Conservation (phyloP, 805 yeast genomes). For the Starmera amethionina region DNA sequence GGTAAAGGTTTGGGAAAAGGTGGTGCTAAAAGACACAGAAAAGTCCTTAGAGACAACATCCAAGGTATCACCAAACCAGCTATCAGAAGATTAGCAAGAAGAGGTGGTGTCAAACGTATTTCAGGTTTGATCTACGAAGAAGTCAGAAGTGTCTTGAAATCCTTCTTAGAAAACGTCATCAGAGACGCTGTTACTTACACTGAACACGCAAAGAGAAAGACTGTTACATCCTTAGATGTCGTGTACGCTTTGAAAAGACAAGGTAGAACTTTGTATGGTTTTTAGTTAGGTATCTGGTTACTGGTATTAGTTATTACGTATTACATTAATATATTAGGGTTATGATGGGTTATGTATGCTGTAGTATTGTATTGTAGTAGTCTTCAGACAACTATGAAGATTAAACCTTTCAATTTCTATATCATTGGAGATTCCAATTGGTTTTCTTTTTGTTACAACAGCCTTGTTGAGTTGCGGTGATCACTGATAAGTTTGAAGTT, state of each 20-base stretch:
- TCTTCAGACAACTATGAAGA: too few species aligned
- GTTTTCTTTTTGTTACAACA: too few species aligned
- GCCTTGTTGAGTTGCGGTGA: too few species aligned
- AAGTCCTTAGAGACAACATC: conserved; percentile 97
- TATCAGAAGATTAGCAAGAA: conserved; percentile 99
- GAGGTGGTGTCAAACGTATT: conserved; percentile 99
- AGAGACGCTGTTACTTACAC: conserved; percentile 99
- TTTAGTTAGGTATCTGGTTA: conserved; percentile 16
- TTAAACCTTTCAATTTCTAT: too few species aligned
- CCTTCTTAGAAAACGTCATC: conserved; percentile 93
- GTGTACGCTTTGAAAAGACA: conserved; percentile 99
- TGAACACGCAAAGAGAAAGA: conserved; percentile 99
- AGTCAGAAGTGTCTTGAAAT: conserved; percentile 93
- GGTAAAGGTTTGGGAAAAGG: conserved; percentile 99
- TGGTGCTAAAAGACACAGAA: conserved; percentile 99
- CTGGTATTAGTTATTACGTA: too few species aligned
- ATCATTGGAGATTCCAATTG: too few species aligned
- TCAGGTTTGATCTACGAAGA: conserved; percentile 98
- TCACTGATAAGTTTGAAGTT: too few species aligned
- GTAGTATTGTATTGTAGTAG: too few species aligned
- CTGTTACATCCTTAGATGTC: conserved; percentile 97
- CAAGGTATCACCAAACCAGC: conserved; percentile 99
- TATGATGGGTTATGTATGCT: conserved; percentile 6
- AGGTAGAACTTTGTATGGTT: conserved; percentile 99
- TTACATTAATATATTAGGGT: too few species aligned